Percentiles rank a stretch among this genome's conserved stretches.
phyloP scores from a whole-genome alignment of 805 yeast species.

The Jamesozyma lodderae region DNA sequence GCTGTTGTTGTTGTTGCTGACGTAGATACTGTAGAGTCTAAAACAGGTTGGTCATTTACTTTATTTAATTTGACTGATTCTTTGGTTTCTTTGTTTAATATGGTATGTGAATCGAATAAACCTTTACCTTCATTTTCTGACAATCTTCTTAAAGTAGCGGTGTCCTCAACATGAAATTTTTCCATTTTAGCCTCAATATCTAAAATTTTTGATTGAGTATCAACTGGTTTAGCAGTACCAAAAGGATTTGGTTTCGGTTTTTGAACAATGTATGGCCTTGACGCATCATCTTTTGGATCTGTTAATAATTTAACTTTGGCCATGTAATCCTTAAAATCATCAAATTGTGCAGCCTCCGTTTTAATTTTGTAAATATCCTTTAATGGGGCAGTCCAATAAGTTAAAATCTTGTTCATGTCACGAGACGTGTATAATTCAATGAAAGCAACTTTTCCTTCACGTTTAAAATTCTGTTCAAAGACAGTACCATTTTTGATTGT shows the following conservation, averaged over 20 bases:
- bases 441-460: constrained; percentile 36
- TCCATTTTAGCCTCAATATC: constrained; percentile 49
- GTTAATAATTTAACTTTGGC: constrained; percentile 21
- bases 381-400: constrained; percentile 26
- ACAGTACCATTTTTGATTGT: constrained; percentile 45
- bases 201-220: constrained; percentile 51
- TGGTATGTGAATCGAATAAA: background rate
- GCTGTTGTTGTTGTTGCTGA: constrained; percentile 1
- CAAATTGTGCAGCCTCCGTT: constrained; percentile 32
- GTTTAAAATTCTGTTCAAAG: constrained; percentile 49
- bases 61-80: background rate
- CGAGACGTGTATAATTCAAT: constrained; percentile 41
- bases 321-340: constrained; percentile 32
- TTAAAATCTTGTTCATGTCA: constrained; percentile 30
- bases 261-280: constrained; percentile 17
- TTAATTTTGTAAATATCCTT: constrained; percentile 31
- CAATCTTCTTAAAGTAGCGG: constrained; percentile 28
- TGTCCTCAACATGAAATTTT: constrained; percentile 37
- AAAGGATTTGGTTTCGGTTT: constrained; percentile 56
- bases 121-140: constrained; percentile 8
- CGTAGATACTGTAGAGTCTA: too few relatives aligned
- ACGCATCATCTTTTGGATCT: constrained; percentile 21
- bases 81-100: too few relatives aligned
- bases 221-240: constrained; percentile 82
- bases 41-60: background rate